These are phyloP conservation scores for Carex sylvatica DNA, from an alignment of 202 grass and related monocot genomes.

Conservation along the genomic window DNA sequence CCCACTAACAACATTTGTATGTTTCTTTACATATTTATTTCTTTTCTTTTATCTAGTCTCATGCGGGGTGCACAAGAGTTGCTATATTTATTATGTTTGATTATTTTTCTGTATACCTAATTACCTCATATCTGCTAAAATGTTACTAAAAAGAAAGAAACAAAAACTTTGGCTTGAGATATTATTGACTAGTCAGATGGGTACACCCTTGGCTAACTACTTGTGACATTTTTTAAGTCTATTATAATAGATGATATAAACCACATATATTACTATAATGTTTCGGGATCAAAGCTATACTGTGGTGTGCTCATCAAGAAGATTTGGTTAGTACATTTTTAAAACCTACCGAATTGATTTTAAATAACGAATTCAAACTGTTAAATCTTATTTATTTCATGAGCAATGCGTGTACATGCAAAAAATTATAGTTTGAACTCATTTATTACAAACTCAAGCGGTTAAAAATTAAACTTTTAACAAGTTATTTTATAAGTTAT, in stretches of 20 bases:
- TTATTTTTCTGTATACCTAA: neutral
- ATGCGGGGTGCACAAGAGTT: constrained; percentile 12
- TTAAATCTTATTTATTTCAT: too few relatives aligned
- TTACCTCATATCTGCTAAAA: neutral
- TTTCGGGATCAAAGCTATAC: too few relatives aligned
- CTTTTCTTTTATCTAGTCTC: neutral
- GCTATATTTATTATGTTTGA: neutral
- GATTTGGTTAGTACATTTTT: too few relatives aligned
- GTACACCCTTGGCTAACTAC: neutral
- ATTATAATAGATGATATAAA: neutral
- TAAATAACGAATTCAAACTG: too few relatives aligned
- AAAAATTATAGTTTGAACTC: too few relatives aligned
- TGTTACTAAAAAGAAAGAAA: neutral
- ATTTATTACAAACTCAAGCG: too few relatives aligned
- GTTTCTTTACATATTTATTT: constrained; percentile 5
- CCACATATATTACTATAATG: too few relatives aligned
- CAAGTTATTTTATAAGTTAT: too few relatives aligned
- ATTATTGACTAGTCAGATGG: neutral
- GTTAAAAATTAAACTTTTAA: too few relatives aligned
- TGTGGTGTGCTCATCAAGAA: too few relatives aligned
- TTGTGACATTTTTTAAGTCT: neutral
- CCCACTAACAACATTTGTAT: constrained; percentile 34
- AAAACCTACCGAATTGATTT: too few relatives aligned
- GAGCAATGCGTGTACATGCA: too few relatives aligned
- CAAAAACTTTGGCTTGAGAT: neutral